Percentiles rank a stretch among this genome's conserved stretches.
Evolutionary conservation across 1,284 basidiomycete genomes (phyloP).

Genomic region (Leccinum ponderosum): DNA sequence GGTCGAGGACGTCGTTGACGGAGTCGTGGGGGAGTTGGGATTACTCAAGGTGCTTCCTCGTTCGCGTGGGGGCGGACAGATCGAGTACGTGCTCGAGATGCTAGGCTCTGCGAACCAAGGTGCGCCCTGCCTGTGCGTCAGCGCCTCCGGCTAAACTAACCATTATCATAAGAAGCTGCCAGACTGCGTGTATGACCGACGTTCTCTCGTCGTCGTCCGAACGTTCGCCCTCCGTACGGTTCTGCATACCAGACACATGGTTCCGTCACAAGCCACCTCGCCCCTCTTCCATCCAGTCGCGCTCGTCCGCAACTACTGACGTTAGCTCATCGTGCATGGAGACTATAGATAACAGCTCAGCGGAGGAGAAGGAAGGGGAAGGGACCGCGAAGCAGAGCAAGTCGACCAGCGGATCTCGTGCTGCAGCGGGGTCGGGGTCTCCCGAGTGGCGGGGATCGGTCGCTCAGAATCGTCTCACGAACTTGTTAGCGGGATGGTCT

Average conservation of each 20-base stretch:
- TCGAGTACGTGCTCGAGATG: constrained; percentile 66
- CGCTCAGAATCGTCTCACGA: constrained; percentile 62
- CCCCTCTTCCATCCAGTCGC: constrained; percentile 44
- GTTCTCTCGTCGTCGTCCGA: constrained; percentile 23
- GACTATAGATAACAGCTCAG: constrained; percentile 40
- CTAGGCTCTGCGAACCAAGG: constrained; percentile 16
- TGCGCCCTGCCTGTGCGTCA: constrained; percentile 1
- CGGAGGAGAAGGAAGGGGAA: constrained; percentile 50
- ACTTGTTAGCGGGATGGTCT: constrained; percentile 64
- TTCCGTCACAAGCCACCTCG: constrained; percentile 63
- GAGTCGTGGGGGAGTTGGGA: constrained; percentile 65
- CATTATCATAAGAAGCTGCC: constrained; percentile 8
- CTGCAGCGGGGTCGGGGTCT: constrained; percentile 22
- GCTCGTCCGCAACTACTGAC: constrained; percentile 48
- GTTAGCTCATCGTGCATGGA: constrained; percentile 33
- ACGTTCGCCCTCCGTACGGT: constrained; percentile 44
- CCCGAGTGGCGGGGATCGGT: constrained; percentile 48
- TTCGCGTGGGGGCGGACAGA: constrained; percentile 53
- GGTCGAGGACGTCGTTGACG: constrained; percentile 53
- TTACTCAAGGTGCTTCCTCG: constrained; percentile 60
- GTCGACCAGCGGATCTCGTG: constrained; percentile 10
- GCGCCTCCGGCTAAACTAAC: neutral
- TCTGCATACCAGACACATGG: constrained; percentile 80
- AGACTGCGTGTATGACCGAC: constrained; percentile 34
- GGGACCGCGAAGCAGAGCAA: constrained; percentile 63